Evolutionary conservation across 352 stramenopile genomes (phyloP).

Genomic region (Globisporangium solare): DNA sequence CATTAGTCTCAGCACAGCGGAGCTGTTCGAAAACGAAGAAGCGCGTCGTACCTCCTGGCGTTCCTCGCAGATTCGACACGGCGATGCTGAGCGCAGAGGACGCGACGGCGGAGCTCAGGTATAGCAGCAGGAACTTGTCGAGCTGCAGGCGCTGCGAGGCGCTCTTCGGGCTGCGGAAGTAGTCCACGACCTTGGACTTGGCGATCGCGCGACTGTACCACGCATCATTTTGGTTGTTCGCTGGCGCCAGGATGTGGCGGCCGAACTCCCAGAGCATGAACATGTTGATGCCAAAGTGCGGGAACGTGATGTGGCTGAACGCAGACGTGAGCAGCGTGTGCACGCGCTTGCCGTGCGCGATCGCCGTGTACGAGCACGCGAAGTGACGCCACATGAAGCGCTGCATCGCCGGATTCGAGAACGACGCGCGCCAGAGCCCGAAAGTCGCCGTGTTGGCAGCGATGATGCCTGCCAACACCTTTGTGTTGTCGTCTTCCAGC

Average conservation of each 20-base stretch:
- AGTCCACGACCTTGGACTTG: slow-evolving; percentile 44
- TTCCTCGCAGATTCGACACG: slow-evolving; percentile 60
- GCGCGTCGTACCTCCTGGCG: slow-evolving; percentile 31
- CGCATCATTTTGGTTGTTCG: slow-evolving; percentile 23
- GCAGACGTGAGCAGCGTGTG: slow-evolving; percentile 75
- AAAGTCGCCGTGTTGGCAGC: slow-evolving; percentile 66
- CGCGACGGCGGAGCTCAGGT: slow-evolving; percentile 61
- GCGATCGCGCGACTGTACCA: slow-evolving; percentile 53
- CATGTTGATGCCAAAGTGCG: slow-evolving; percentile 85
- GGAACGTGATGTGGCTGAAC: slow-evolving; percentile 81
- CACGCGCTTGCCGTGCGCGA: slow-evolving; percentile 56
- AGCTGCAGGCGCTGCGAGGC: slow-evolving; percentile 34
- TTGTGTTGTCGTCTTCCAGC: slow-evolving; percentile 63
- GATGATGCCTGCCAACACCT: slow-evolving; percentile 55
- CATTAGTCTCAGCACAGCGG: no score
- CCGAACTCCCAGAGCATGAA: slow-evolving; percentile 89
- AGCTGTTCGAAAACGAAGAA: background rate
- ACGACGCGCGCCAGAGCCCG: slow-evolving; percentile 69
- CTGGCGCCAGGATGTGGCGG: slow-evolving; percentile 50
- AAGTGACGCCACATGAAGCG: slow-evolving; percentile 83
- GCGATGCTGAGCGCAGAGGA: slow-evolving; percentile 67
- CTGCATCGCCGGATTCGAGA: slow-evolving; percentile 36
- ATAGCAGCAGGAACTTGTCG: slow-evolving; percentile 65
- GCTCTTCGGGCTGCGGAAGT: slow-evolving; percentile 23
- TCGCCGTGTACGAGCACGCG: slow-evolving; percentile 74